A percentile compares a stretch with the other conserved stretches of the same genome.
phyloP scores from a whole-genome alignment of 1,139 yeast species.

The Magnusiomyces suaveolens region DNA sequence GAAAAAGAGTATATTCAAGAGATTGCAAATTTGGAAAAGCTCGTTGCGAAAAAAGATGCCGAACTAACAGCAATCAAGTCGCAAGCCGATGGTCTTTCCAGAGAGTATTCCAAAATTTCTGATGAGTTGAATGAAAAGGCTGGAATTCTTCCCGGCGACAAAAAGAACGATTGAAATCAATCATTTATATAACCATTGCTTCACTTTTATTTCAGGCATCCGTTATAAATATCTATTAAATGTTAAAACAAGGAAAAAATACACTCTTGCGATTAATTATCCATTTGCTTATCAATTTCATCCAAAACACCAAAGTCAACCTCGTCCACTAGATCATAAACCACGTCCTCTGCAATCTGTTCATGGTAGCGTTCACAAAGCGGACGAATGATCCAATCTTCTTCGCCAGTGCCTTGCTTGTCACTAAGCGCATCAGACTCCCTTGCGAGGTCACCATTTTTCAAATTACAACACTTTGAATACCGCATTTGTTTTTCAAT shows the following conservation, averaged over 20 bases:
- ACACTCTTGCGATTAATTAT: not conserved
- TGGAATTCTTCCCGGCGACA: slow-evolving; percentile 22
- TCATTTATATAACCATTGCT: too few species aligned
- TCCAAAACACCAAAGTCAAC: slow-evolving; percentile 43
- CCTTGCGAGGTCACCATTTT: not conserved
- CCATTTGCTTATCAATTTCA: not conserved
- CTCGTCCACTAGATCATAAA: slow-evolving; percentile 79
- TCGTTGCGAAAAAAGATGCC: slow-evolving; percentile 51
- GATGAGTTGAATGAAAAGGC: slow-evolving; percentile 32
- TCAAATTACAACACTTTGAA: slow-evolving; percentile 43
- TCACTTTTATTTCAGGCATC: too few species aligned
- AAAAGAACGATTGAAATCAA: slow-evolving; percentile 23
- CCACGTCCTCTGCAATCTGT: slow-evolving; percentile 68
- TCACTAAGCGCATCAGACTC: not conserved
- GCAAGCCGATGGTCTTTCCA: slow-evolving; percentile 57
- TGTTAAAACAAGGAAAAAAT: not conserved
- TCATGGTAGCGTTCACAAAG: slow-evolving; percentile 57
- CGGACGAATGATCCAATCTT: slow-evolving; percentile 35
- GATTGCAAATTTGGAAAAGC: slow-evolving; percentile 41
- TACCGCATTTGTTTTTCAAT: slow-evolving; percentile 21
- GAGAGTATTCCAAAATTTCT: slow-evolving; percentile 49
- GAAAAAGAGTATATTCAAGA: slow-evolving; percentile 27
- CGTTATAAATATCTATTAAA: too few species aligned
- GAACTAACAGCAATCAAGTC: slow-evolving; percentile 59
- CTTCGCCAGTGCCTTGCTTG: slow-evolving; percentile 13